Conservation (phyloP, 2,329 filamentous ascomycete species). For the Esteya vermicola region DNA sequence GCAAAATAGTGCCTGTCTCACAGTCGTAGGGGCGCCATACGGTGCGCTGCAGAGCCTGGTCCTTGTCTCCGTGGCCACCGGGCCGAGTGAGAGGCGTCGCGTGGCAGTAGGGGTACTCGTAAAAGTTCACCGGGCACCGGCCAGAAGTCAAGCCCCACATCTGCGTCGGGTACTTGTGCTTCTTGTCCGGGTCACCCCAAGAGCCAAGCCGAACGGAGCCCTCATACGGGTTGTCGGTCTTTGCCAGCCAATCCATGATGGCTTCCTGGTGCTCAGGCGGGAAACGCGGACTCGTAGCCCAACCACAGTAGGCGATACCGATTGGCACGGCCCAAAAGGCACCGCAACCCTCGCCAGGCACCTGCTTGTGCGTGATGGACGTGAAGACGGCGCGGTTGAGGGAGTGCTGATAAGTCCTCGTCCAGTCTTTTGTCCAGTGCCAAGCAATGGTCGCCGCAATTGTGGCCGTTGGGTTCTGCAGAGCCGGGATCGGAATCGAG, state of each 20-base stretch:
- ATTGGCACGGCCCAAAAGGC: slow-evolving; percentile 9
- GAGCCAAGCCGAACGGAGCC: slow-evolving; percentile 3
- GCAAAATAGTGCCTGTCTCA: slow-evolving; percentile 1
- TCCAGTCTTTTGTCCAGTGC: slow-evolving; percentile 8
- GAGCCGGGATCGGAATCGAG: neutral
- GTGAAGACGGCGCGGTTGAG: slow-evolving; percentile 5
- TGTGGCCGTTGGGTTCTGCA: neutral
- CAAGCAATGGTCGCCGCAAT: slow-evolving; percentile 1
- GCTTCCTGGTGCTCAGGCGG: slow-evolving; percentile 1
- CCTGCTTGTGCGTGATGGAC: slow-evolving; percentile 6
- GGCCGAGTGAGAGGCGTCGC: neutral
- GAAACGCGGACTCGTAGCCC: slow-evolving; percentile 5
- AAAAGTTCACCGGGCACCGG: slow-evolving; percentile 7
- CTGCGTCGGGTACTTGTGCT: slow-evolving; percentile 1
- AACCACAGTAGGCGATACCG: slow-evolving; percentile 7
- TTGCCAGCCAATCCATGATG: slow-evolving; percentile 1
- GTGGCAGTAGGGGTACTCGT: slow-evolving; percentile 8
- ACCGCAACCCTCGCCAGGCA: slow-evolving; percentile 10
- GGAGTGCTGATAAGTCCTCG: slow-evolving; percentile 5
- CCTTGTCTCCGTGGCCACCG: neutral
- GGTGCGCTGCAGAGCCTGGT: slow-evolving; percentile 5
- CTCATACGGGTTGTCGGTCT: neutral
- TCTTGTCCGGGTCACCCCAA: neutral
- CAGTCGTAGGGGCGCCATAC: slow-evolving; percentile 7
- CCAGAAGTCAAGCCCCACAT: slow-evolving; percentile 7